Percentiles rank a stretch among this genome's conserved stretches.
Evolutionary conservation across 2,329 filamentous ascomycete genomes (phyloP).

Genomic region (Cladophialophora carrionii): DNA sequence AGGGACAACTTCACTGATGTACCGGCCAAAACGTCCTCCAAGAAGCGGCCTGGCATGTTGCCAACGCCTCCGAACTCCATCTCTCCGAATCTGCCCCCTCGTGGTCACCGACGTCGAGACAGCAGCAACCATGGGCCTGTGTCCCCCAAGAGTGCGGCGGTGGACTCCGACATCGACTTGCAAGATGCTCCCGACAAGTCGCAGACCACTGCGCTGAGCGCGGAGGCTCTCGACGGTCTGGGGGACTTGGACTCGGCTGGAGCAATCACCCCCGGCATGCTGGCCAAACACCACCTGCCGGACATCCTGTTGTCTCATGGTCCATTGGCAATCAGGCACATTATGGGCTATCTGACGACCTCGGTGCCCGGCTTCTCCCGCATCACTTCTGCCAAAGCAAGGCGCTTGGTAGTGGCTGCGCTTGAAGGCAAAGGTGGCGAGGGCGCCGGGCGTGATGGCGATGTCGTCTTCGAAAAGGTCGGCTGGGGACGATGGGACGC

Average conservation of each 20-base stretch:
- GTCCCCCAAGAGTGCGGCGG: conserved; percentile 53
- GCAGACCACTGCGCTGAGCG: conserved; percentile 44
- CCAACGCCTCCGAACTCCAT: conserved; percentile 95
- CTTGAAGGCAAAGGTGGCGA: conserved; percentile 74
- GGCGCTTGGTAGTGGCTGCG: conserved; percentile 87
- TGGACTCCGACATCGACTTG: conserved; percentile 87
- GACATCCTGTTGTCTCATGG: conserved; percentile 88
- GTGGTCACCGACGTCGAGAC: conserved; percentile 74
- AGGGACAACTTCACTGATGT: conserved; percentile 45
- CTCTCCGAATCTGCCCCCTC: conserved; percentile 81
- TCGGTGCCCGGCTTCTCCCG: conserved; percentile 88
- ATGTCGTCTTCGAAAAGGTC: conserved; percentile 80
- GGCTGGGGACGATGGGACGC: conserved; percentile 98
- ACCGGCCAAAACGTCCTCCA: conserved; percentile 36
- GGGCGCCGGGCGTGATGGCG: conserved; percentile 59
- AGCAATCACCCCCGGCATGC: conserved; percentile 79
- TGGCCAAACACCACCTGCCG: conserved; percentile 87
- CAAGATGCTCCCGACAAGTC: conserved; percentile 66
- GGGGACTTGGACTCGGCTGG: conserved; percentile 70
- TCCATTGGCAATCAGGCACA: conserved; percentile 88
- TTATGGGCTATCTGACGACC: conserved; percentile 92
- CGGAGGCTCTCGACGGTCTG: conserved; percentile 56
- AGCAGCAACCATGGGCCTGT: conserved; percentile 52
- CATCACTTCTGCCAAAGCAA: conserved; percentile 82
- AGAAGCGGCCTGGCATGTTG: conserved; percentile 53